A percentile compares a stretch with the other conserved stretches of the same genome.
These are phyloP conservation scores for Plasmodium knowlesi DNA, from an alignment of 169 alveolate species.

Conservation along the genomic window DNA sequence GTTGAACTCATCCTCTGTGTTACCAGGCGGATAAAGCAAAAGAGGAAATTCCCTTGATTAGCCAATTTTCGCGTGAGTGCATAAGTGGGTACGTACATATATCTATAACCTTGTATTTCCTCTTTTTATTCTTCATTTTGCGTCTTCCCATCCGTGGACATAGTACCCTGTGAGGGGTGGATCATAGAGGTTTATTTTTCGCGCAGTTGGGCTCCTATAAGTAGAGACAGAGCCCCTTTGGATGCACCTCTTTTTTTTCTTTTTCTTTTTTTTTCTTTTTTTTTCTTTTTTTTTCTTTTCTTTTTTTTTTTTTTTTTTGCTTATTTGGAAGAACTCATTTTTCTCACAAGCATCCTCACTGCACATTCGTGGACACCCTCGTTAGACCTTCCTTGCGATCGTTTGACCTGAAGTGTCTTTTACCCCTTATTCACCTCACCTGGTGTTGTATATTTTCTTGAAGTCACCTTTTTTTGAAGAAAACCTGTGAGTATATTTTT, in stretches of 20 bases:
- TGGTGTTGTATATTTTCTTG: background rate
- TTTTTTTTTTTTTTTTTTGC: constrained; percentile 4
- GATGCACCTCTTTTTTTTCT: background rate
- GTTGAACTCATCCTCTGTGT: background rate
- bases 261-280: background rate
- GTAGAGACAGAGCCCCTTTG: background rate
- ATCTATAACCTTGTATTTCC: background rate
- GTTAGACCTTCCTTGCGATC: background rate
- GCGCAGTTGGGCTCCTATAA: background rate
- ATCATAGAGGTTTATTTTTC: background rate
- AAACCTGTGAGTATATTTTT: background rate
- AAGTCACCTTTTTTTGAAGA: background rate
- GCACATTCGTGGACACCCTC: background rate
- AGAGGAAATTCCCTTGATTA: background rate
- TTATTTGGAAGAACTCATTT: background rate
- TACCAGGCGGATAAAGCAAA: background rate
- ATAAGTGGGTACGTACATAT: background rate
- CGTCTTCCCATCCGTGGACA: background rate
- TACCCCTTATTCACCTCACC: background rate
- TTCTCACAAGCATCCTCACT: background rate
- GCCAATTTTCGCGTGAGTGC: background rate
- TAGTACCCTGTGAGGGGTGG: background rate
- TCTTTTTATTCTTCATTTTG: background rate
- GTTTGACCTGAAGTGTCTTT: background rate
- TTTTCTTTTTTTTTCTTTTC: background rate